Percentiles rank a stretch among this genome's conserved stretches.
These are phyloP conservation scores for Alopecurus myosuroides DNA, from an alignment of 176 grass and related monocot species.

Conservation along the genomic window DNA sequence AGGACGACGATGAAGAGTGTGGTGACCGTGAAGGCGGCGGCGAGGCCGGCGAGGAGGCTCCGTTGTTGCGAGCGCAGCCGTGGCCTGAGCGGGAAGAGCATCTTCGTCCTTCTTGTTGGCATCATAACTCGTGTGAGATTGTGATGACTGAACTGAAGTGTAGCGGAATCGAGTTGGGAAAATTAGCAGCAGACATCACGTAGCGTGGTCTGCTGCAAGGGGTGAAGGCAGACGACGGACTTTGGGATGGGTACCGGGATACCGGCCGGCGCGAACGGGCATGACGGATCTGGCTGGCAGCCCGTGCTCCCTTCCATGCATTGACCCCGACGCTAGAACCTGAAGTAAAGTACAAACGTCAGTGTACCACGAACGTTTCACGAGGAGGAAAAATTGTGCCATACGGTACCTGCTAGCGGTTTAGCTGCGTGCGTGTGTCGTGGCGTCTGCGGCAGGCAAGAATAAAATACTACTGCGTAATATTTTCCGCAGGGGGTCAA, in stretches of 20 bases:
- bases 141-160: not conserved
- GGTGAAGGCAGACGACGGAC: not conserved
- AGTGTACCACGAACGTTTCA: not conserved
- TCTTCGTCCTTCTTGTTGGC: not conserved
- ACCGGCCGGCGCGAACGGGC: not conserved
- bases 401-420: no score
- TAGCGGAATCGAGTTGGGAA: not conserved
- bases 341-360: not conserved
- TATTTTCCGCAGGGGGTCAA: no score
- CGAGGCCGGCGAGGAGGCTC: not conserved
- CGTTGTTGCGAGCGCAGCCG: not conserved
- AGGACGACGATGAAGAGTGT: constrained; percentile 14
- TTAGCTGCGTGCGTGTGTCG: no score
- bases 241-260: no score
- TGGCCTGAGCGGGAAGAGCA: not conserved
- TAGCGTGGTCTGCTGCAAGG: not conserved
- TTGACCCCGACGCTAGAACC: no score
- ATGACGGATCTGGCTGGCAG: constrained; percentile 11
- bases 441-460: no score
- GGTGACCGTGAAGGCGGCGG: not conserved
- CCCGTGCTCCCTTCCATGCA: not conserved
- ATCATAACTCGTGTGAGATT: not conserved
- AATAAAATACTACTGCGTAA: no score
- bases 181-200: not conserved
- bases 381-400: not conserved